These are phyloP conservation scores for Psilocybe azurescens DNA, from an alignment of 768 basidiomycete species.

Conservation along the genomic window DNA sequence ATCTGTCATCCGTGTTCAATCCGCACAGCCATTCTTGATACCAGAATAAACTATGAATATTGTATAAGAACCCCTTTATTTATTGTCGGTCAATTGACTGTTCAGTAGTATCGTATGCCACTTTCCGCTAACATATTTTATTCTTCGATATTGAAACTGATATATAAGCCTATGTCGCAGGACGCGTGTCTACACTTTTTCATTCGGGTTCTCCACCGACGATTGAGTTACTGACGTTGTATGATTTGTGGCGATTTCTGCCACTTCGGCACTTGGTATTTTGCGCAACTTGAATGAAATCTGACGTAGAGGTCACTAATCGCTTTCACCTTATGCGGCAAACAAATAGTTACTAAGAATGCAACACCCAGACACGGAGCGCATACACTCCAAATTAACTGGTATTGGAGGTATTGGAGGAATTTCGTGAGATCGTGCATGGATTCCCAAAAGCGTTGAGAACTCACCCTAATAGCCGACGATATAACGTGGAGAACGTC, in stretches of 20 bases:
- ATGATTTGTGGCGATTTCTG: slow-evolving; percentile 14
- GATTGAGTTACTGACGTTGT: slow-evolving; percentile 25
- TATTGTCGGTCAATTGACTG: no score
- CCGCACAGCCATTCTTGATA: no score
- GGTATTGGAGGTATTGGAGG: slow-evolving; percentile 1
- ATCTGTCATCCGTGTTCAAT: no score
- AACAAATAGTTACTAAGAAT: slow-evolving; percentile 50
- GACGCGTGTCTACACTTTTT: slow-evolving; percentile 20
- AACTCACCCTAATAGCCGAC: slow-evolving; percentile 63
- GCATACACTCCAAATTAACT: slow-evolving; percentile 80
- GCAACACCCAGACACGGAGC: slow-evolving; percentile 71
- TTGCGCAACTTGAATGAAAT: slow-evolving; percentile 46
- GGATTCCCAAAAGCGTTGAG: slow-evolving; percentile 7
- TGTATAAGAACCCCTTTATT: no score
- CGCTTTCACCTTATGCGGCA: background rate
- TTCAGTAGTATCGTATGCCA: no score
- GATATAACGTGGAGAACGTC: slow-evolving; percentile 60
- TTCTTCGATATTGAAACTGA: no score
- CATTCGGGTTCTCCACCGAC: slow-evolving; percentile 22
- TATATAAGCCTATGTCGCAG: no score
- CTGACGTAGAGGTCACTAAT: slow-evolving; percentile 29
- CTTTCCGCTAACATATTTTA: no score
- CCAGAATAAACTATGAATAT: no score
- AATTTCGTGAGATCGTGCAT: slow-evolving; percentile 5
- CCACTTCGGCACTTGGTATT: slow-evolving; percentile 36